These are phyloP conservation scores for Chondrostereum purpureum DNA, from an alignment of 1,284 basidiomycete species.

Conservation along the genomic window DNA sequence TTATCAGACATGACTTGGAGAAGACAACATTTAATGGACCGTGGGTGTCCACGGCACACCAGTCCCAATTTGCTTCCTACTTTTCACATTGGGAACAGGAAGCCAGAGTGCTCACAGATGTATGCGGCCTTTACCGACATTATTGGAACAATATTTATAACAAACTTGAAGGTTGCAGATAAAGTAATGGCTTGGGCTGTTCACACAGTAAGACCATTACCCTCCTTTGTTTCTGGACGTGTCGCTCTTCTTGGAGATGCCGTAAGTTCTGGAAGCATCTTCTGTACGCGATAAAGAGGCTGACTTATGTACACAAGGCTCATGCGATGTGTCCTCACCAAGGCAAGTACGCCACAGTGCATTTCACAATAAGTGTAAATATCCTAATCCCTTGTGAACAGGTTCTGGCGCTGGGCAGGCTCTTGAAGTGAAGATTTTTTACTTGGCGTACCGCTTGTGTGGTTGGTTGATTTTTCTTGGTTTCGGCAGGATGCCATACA, in stretches of 20 bases:
- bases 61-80: conserved; percentile 21
- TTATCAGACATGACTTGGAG: conserved; percentile 23
- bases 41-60: conserved; percentile 24
- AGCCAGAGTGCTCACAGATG: conserved; percentile 27
- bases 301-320: conserved; percentile 18
- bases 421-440: conserved; percentile 26
- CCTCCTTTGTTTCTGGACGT: conserved; percentile 27
- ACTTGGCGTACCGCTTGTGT: neutral
- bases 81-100: conserved; percentile 32
- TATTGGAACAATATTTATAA: neutral
- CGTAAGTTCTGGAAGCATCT: conserved; percentile 20
- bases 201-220: conserved; percentile 32
- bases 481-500: conserved; percentile 32
- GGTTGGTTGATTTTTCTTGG: neutral
- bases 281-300: neutral
- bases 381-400: neutral
- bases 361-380: too few species aligned
- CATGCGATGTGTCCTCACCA: conserved; percentile 35
- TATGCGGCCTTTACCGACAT: too few species aligned
- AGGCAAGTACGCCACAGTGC: conserved; percentile 10
- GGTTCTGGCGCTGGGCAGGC: conserved; percentile 34
- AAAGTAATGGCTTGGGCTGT: conserved; percentile 38
- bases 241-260: conserved; percentile 43
- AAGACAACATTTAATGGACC: conserved; percentile 26
- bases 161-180: conserved; percentile 18